A percentile compares a stretch with the other conserved stretches of the same genome.
These are phyloP conservation scores for Candida dubliniensis DNA, from an alignment of 1,139 yeast genomes.

Conservation along the genomic window DNA sequence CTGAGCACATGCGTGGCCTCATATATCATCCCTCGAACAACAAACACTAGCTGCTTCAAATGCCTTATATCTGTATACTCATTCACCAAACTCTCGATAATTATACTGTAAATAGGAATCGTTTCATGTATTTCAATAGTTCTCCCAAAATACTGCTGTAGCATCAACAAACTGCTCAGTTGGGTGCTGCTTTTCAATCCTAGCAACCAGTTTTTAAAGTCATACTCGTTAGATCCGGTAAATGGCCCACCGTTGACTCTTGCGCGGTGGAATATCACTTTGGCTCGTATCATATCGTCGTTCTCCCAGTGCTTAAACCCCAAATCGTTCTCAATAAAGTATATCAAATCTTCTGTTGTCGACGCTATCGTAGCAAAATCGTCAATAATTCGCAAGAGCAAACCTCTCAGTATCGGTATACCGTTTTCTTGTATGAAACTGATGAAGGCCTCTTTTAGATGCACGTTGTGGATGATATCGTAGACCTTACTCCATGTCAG, in stretches of 20 bases:
- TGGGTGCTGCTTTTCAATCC: slow-evolving; percentile 14
- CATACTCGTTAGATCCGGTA: slow-evolving; percentile 14
- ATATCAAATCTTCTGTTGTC: slow-evolving; percentile 26
- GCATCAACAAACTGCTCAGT: slow-evolving; percentile 12
- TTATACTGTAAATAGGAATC: slow-evolving; percentile 4
- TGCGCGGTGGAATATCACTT: slow-evolving; percentile 26
- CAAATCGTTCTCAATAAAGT: slow-evolving; percentile 38
- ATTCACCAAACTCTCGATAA: slow-evolving; percentile 10
- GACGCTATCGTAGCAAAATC: slow-evolving; percentile 36
- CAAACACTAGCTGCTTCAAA: slow-evolving; percentile 9
- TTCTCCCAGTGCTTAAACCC: slow-evolving; percentile 29
- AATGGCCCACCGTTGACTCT: neutral
- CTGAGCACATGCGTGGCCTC: slow-evolving; percentile 22
- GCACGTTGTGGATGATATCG: slow-evolving; percentile 38
- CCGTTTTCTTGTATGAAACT: slow-evolving; percentile 31
- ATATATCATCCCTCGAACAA: slow-evolving; percentile 27
- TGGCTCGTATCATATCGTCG: slow-evolving; percentile 32
- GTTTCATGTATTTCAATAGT: slow-evolving; percentile 3
- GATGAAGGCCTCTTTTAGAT: slow-evolving; percentile 38
- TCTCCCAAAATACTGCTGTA: slow-evolving; percentile 17
- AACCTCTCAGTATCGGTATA: slow-evolving; percentile 34
- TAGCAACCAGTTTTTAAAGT: slow-evolving; percentile 18
- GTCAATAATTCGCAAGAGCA: slow-evolving; percentile 33
- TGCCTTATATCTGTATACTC: slow-evolving; percentile 9
- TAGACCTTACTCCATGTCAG: slow-evolving; percentile 41